Evolutionary conservation across 1,284 basidiomycete genomes (phyloP).

Genomic region (Austropuccinia psidii): DNA sequence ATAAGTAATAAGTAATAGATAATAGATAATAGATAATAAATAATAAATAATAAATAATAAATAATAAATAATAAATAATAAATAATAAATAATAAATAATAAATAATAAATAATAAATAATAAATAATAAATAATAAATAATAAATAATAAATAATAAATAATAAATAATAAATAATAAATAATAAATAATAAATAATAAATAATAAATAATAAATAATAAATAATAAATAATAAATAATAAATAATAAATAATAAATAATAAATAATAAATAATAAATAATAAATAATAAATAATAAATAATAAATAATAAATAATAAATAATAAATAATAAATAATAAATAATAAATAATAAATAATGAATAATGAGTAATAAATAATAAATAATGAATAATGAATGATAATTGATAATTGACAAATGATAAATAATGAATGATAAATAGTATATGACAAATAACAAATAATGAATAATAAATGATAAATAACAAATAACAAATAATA

Average conservation of each 20-base stretch:
- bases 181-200: background rate
- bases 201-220: background rate
- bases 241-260: background rate
- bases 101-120: background rate
- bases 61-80: background rate
- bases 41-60: background rate
- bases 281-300: background rate
- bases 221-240: background rate
- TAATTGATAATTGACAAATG: background rate
- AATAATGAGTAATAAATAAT: background rate
- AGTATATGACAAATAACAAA: background rate
- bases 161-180: background rate
- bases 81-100: background rate
- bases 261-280: background rate
- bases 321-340: background rate
- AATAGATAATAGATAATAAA: background rate
- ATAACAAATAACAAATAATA: background rate
- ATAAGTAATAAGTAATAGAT: background rate
- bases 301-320: background rate
- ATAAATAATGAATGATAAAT: background rate
- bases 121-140: background rate
- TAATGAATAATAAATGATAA: background rate
- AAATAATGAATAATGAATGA: background rate
- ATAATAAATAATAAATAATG: background rate
- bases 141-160: background rate